phyloP scores from a whole-genome alignment of 192 early-diverging fungal genomes.

The Coemansia sp. region DNA sequence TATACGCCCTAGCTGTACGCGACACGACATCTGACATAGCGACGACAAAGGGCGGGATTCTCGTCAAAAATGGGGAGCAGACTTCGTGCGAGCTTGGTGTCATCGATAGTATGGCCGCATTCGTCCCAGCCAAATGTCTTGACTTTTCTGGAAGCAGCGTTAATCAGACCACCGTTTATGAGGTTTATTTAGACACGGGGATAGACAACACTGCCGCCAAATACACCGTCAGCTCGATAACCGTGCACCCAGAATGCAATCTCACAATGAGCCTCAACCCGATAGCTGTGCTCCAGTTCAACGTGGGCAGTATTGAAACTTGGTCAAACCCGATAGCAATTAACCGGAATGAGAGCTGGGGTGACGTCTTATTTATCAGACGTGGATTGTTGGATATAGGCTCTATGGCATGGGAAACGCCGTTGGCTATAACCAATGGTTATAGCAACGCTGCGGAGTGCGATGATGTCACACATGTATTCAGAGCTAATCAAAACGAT shows the following conservation, averaged over 20 bases:
- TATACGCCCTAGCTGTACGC: too few relatives aligned
- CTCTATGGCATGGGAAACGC: background rate
- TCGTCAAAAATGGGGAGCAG: too few relatives aligned
- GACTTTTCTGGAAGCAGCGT: constrained; percentile 9
- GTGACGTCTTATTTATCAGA: background rate
- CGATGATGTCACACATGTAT: background rate
- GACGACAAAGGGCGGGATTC: too few relatives aligned
- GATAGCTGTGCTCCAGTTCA: constrained; percentile 11
- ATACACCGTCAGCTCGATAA: too few relatives aligned
- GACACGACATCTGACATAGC: background rate
- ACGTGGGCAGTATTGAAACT: background rate
- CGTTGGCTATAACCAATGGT: background rate
- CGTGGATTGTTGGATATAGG: background rate
- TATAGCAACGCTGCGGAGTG: background rate
- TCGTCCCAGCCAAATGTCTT: background rate
- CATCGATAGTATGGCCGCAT: background rate
- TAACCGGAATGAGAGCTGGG: background rate
- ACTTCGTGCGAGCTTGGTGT: too few relatives aligned
- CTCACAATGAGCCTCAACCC: background rate
- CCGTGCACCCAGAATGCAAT: background rate
- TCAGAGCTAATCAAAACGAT: background rate
- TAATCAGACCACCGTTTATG: background rate
- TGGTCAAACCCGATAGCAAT: constrained; percentile 10
- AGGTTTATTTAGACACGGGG: constrained; percentile 12
- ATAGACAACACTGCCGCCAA: constrained; percentile 12